phyloP scores from a whole-genome alignment of 768 basidiomycete species.

The Leccinum aurantiacum region DNA sequence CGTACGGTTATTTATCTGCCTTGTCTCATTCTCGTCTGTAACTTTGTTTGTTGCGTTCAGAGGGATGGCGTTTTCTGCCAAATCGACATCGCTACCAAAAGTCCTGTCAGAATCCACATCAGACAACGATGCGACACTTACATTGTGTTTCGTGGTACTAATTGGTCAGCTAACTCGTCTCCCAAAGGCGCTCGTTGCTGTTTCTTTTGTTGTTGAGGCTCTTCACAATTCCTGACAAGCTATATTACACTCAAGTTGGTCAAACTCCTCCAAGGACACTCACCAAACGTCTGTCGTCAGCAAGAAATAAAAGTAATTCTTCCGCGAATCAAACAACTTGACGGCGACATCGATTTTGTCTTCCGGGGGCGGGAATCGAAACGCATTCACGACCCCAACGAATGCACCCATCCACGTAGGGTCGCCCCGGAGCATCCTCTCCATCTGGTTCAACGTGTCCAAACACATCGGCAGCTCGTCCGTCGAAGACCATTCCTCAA shows the following conservation, averaged over 20 bases:
- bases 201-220: neutral
- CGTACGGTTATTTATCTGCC: neutral
- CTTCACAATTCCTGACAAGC: slow-evolving; percentile 9
- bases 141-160: neutral
- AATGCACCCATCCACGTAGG: neutral
- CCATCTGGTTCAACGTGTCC: slow-evolving; percentile 10
- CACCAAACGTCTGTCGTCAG: slow-evolving; percentile 11
- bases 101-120: neutral
- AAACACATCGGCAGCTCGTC: slow-evolving; percentile 3
- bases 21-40: neutral
- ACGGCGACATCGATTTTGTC: slow-evolving; percentile 8
- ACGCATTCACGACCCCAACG: neutral
- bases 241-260: neutral
- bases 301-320: slow-evolving; percentile 10
- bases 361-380: neutral
- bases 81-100: neutral
- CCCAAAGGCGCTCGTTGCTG: neutral
- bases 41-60: neutral
- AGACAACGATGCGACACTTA: neutral
- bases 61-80: neutral
- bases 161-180: neutral
- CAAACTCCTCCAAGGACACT: neutral
- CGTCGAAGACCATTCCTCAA: slow-evolving; percentile 13
- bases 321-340: slow-evolving; percentile 8
- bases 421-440: slow-evolving; percentile 6